A percentile compares a stretch with the other conserved stretches of the same genome.
Evolutionary conservation across 495 filamentous ascomycete genomes (phyloP).

Genomic region (Bathelium albidoporum): DNA sequence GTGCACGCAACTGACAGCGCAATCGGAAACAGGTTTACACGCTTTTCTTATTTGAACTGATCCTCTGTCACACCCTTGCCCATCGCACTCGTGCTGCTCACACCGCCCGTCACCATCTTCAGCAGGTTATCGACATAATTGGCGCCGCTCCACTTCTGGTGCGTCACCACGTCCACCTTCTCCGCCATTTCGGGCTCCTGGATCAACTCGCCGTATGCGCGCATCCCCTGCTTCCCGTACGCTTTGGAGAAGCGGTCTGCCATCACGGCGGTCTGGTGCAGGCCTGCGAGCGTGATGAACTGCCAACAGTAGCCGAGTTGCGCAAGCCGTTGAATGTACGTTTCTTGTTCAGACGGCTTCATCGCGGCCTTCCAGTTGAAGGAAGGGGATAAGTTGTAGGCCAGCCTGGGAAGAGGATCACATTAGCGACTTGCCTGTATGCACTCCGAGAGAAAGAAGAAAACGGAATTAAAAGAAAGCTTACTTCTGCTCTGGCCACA

Average conservation of each 20-base stretch:
- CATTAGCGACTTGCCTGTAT: constrained; percentile 15
- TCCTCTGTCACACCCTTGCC: constrained; percentile 96
- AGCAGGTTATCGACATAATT: constrained; percentile 87
- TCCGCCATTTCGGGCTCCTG: constrained; percentile 95
- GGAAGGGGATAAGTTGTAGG: constrained; percentile 94
- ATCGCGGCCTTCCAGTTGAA: constrained; percentile 99
- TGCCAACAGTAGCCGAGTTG: constrained; percentile 95
- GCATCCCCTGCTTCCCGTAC: constrained; percentile 75
- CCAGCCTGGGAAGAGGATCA: constrained; percentile 44
- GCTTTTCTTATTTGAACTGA: constrained; percentile 57
- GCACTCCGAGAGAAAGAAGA: neutral
- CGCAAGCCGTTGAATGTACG: constrained; percentile 85
- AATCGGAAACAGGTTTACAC: neutral
- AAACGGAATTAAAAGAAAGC: constrained; percentile 24
- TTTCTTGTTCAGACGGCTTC: constrained; percentile 85
- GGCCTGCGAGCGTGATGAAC: constrained; percentile 97
- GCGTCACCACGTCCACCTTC: constrained; percentile 86
- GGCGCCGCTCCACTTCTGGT: constrained; percentile 97
- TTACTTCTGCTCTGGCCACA: constrained; percentile 93
- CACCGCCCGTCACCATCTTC: constrained; percentile 94
- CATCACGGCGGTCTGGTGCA: constrained; percentile 91
- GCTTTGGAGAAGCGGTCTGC: constrained; percentile 78
- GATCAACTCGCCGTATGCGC: constrained; percentile 89
- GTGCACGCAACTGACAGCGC: no score
- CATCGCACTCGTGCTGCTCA: constrained; percentile 89